Conservation (phyloP, 768 basidiomycete species). For the Suillus cothurnatus region DNA sequence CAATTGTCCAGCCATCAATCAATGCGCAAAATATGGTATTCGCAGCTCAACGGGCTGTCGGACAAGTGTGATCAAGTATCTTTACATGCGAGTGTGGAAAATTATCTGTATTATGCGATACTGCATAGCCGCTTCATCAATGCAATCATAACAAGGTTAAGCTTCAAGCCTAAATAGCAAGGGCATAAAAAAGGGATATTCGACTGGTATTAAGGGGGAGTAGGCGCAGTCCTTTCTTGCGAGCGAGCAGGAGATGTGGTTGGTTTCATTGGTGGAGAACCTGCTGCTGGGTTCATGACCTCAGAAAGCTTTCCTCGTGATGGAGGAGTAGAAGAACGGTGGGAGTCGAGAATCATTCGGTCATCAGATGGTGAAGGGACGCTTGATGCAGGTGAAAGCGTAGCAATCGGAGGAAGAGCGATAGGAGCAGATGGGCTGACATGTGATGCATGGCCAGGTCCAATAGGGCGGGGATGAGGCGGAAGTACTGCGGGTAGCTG, state of each 20-base stretch:
- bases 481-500: constrained; percentile 64
- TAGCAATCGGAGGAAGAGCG: constrained; percentile 70
- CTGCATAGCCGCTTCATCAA: constrained; percentile 27
- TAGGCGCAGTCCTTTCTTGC: constrained; percentile 35
- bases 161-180: constrained; percentile 9
- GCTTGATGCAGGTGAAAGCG: constrained; percentile 62
- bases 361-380: constrained; percentile 54
- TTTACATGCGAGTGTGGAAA: constrained; percentile 36
- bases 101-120: constrained; percentile 22
- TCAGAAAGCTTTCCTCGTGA: constrained; percentile 57
- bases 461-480: constrained; percentile 75
- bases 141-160: constrained; percentile 6
- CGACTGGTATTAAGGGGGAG: constrained; percentile 22
- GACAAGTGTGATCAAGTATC: constrained; percentile 21
- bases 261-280: constrained; percentile 54
- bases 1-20: too few relatives aligned
- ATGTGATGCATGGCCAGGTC: constrained; percentile 49
- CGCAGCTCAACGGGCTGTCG: constrained; percentile 16
- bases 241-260: constrained; percentile 56
- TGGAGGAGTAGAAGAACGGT: constrained; percentile 50
- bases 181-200: constrained; percentile 13
- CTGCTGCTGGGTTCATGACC: constrained; percentile 48
- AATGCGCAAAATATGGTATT: constrained; percentile 6
- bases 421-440: constrained; percentile 41
- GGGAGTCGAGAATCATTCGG: constrained; percentile 36